Conservation (phyloP, 371 early-diverging fungal genomes). For the Catenaria anguillulae region DNA sequence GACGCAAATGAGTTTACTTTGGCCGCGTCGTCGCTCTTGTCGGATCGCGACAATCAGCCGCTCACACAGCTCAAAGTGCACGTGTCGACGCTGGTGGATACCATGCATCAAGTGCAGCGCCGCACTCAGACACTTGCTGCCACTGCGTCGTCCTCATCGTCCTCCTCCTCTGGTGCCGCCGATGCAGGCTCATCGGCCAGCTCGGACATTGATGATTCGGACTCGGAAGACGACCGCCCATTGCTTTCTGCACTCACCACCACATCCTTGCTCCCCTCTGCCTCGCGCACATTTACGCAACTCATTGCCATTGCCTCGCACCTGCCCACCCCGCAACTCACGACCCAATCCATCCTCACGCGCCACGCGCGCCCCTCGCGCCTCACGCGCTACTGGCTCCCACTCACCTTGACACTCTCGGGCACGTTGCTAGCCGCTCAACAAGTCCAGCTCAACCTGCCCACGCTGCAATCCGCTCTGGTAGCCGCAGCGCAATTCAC, state of each 20-base stretch:
- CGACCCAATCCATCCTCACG: neutral
- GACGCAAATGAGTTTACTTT: no score
- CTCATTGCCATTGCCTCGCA: neutral
- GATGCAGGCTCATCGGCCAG: no score
- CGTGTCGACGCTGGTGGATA: no score
- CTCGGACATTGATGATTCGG: neutral
- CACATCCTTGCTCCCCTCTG: neutral
- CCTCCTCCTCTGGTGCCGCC: no score
- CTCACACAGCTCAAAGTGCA: no score
- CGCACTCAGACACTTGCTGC: no score
- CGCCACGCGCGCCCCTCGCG: constrained; percentile 28
- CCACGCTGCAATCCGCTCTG: constrained; percentile 12
- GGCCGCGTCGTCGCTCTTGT: neutral
- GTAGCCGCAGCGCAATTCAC: constrained; percentile 26
- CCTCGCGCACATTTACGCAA: neutral
- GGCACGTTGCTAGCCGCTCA: no score
- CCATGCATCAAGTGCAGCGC: no score
- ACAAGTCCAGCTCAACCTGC: constrained; percentile 7
- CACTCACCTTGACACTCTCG: constrained; percentile 17
- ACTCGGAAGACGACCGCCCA: neutral
- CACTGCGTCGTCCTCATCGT: no score
- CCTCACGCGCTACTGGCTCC: constrained; percentile 46
- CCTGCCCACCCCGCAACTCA: neutral
- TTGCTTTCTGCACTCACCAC: neutral
- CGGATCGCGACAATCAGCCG: no score